Evolutionary conservation across 164 flowering plant species (phyloP).

Genomic region (Annona squamosa): DNA sequence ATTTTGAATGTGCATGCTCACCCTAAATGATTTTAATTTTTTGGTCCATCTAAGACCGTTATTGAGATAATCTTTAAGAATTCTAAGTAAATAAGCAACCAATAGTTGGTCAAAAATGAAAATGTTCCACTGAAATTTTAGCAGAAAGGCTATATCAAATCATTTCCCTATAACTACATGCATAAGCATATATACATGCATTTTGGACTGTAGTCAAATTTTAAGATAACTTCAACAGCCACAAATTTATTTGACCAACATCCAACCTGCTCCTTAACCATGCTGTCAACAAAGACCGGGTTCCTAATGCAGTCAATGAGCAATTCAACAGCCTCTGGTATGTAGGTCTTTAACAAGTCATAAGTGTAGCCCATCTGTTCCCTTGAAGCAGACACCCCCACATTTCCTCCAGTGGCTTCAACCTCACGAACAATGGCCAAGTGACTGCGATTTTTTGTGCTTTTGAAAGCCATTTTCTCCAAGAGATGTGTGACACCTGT

Average conservation of each 20-base stretch:
- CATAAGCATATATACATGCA: background rate
- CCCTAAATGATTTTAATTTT: too few relatives aligned
- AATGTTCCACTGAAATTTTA: too few relatives aligned
- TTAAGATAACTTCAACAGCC: too few relatives aligned
- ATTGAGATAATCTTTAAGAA: too few relatives aligned
- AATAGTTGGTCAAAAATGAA: too few relatives aligned
- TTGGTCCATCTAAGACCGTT: too few relatives aligned
- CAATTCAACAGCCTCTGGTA: constrained; percentile 67
- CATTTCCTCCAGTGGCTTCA: constrained; percentile 50
- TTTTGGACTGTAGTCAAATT: background rate
- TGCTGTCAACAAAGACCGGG: constrained; percentile 70
- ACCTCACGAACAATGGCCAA: constrained; percentile 36
- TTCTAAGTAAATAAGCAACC: too few relatives aligned
- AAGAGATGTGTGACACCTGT: constrained; percentile 44
- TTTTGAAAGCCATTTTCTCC: constrained; percentile 53
- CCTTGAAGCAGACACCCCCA: constrained; percentile 14
- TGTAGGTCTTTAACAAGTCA: constrained; percentile 59
- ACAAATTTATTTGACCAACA: too few relatives aligned
- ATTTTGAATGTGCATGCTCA: too few relatives aligned
- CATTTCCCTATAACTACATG: too few relatives aligned
- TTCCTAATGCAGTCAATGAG: constrained; percentile 69
- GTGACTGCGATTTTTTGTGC: constrained; percentile 42
- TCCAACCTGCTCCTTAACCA: constrained; percentile 66
- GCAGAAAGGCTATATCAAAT: too few relatives aligned
- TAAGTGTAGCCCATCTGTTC: constrained; percentile 69